phyloP scores from a whole-genome alignment of 2,329 filamentous ascomycete species.

The Xylaria sp. region DNA sequence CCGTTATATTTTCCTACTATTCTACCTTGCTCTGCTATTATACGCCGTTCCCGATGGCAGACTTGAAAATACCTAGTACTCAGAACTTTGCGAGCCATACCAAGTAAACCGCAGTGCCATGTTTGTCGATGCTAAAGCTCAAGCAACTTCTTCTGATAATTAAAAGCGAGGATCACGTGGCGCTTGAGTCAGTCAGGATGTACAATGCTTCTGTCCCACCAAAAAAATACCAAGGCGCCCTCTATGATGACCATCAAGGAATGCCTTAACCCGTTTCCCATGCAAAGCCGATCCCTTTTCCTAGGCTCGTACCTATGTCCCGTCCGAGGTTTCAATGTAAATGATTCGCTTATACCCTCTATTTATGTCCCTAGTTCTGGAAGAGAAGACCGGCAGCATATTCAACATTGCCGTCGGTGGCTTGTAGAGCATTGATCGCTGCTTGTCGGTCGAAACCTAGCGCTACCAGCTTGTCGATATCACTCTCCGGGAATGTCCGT shows the following conservation, averaged over 20 bases:
- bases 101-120: slow-evolving; percentile 5
- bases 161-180: slow-evolving; percentile 9
- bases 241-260: slow-evolving; percentile 33
- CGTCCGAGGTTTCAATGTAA: slow-evolving; percentile 21
- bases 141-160: slow-evolving; percentile 1
- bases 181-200: neutral
- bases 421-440: slow-evolving; percentile 83
- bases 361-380: slow-evolving; percentile 52
- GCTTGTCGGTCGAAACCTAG: slow-evolving; percentile 82
- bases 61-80: slow-evolving; percentile 10
- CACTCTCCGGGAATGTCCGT: slow-evolving; percentile 66
- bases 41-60: neutral
- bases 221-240: slow-evolving; percentile 29
- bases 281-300: slow-evolving; percentile 28
- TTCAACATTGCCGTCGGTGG: slow-evolving; percentile 86
- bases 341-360: slow-evolving; percentile 11
- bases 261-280: slow-evolving; percentile 26
- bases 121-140: slow-evolving; percentile 18
- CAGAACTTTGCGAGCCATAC: slow-evolving; percentile 2
- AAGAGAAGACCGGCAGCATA: slow-evolving; percentile 86
- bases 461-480: slow-evolving; percentile 79
- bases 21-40: neutral
- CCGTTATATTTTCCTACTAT: neutral
- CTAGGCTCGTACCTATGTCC: slow-evolving; percentile 21
- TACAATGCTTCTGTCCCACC: slow-evolving; percentile 15